phyloP scores from a whole-genome alignment of 192 early-diverging fungal species.

The Linnemannia exigua region DNA sequence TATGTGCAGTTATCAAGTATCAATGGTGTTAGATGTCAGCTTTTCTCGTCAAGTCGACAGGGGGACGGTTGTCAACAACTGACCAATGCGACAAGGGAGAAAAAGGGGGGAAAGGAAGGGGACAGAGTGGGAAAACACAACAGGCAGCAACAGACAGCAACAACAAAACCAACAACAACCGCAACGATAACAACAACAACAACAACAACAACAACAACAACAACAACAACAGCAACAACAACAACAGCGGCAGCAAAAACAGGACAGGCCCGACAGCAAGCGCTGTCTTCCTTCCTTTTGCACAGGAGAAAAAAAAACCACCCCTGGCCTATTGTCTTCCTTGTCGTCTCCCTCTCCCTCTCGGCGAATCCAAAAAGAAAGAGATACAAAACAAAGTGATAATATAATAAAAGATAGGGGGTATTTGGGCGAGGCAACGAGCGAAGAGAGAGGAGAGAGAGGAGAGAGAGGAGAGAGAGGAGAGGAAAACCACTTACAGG shows the following conservation, averaged over 20 bases:
- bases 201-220: no score
- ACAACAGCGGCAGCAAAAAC: conserved; percentile 8
- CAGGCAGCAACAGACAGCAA: not conserved
- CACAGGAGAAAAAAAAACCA: conserved; percentile 2
- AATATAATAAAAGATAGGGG: not conserved
- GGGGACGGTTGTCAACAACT: conserved; percentile 14
- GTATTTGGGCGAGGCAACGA: not conserved
- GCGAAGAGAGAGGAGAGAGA: not conserved
- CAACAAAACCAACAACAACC: no score
- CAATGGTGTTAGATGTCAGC: not conserved
- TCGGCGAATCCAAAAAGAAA: not conserved
- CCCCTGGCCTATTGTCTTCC: not conserved
- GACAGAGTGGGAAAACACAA: not conserved
- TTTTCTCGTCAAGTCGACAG: not conserved
- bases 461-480: not conserved
- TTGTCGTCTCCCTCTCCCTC: not conserved
- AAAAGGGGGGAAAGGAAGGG: not conserved
- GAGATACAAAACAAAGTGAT: not conserved
- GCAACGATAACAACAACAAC: no score
- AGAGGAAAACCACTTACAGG: conserved; percentile 30
- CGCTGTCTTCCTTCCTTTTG: not conserved
- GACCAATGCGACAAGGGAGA: conserved; percentile 1
- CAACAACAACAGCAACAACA: not conserved
- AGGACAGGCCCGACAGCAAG: not conserved
- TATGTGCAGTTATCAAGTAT: not conserved